phyloP scores from a whole-genome alignment of 495 filamentous ascomycete genomes.

The Penicillium nucicola region DNA sequence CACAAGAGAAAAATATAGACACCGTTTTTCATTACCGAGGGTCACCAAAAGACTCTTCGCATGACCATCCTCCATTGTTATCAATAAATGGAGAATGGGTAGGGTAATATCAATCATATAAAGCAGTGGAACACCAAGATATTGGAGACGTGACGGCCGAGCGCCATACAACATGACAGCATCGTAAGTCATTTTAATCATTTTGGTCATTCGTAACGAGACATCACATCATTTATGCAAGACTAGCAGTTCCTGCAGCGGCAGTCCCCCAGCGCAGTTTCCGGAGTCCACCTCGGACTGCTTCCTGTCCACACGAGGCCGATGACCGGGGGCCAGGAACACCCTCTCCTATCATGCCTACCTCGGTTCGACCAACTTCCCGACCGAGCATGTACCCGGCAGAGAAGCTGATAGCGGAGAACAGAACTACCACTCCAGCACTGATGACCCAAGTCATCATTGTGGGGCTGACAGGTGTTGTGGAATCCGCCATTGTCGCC shows the following conservation, averaged over 20 bases:
- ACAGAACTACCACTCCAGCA: conserved; percentile 87
- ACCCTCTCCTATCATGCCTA: conserved; percentile 34
- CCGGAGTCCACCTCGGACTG: conserved; percentile 40
- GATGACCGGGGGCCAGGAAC: conserved; percentile 32
- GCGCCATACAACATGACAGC: background rate
- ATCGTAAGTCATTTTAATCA: conserved; percentile 1
- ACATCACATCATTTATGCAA: conserved; percentile 21
- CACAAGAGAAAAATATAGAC: background rate
- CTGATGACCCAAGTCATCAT: conserved; percentile 88
- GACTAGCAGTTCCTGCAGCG: conserved; percentile 34
- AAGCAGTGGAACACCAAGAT: background rate
- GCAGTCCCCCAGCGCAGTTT: conserved; percentile 44
- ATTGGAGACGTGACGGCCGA: background rate
- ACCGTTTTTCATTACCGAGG: background rate
- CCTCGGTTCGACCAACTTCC: conserved; percentile 73
- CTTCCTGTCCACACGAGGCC: conserved; percentile 40
- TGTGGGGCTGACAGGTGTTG: conserved; percentile 52
- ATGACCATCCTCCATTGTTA: background rate
- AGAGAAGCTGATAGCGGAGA: conserved; percentile 88
- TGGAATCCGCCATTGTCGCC: conserved; percentile 26
- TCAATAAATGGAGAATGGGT: background rate
- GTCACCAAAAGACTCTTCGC: background rate
- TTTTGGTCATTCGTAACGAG: background rate
- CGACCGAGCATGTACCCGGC: conserved; percentile 87
- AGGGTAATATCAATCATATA: background rate